Percentiles rank a stretch among this genome's conserved stretches.
phyloP scores from a whole-genome alignment of 805 yeast genomes.

The Sungouiozyma intestinalis region DNA sequence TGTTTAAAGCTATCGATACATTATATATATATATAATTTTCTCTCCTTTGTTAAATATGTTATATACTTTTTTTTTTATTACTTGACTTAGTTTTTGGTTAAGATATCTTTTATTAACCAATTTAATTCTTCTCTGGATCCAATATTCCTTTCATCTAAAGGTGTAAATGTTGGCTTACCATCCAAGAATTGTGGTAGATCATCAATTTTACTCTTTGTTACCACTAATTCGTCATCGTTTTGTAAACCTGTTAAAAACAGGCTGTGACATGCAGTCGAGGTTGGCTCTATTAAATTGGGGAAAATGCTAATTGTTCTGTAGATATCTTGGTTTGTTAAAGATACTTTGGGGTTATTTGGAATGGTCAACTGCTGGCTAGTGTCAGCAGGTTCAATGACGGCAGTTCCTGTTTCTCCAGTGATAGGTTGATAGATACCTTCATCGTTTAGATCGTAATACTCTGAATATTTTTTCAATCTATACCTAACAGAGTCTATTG shows the following conservation, averaged over 20 bases:
- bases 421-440: conserved; percentile 21
- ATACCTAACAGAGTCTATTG: conserved; percentile 61
- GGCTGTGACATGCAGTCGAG: conserved; percentile 42
- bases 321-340: conserved; percentile 56
- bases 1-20: not conserved
- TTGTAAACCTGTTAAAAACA: conserved; percentile 39
- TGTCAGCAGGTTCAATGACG: conserved; percentile 1
- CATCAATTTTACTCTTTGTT: conserved; percentile 26
- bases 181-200: conserved; percentile 23
- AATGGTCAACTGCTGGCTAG: not conserved
- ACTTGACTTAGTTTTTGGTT: conserved; percentile 23
- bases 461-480: conserved; percentile 39
- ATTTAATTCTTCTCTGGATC: conserved; percentile 57
- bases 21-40: not conserved
- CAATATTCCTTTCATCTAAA: conserved; percentile 33
- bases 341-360: conserved; percentile 13
- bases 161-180: conserved; percentile 28
- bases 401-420: conserved; percentile 8
- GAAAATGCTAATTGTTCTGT: conserved; percentile 49
- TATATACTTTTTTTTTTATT: not conserved
- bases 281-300: conserved; percentile 60
- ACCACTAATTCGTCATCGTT: conserved; percentile 43
- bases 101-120: conserved; percentile 62
- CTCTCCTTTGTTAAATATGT: not conserved
- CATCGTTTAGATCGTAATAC: conserved; percentile 26